Evolutionary conservation across 2,329 filamentous ascomycete genomes (phyloP).

Genomic region (Pyricularia sp.): DNA sequence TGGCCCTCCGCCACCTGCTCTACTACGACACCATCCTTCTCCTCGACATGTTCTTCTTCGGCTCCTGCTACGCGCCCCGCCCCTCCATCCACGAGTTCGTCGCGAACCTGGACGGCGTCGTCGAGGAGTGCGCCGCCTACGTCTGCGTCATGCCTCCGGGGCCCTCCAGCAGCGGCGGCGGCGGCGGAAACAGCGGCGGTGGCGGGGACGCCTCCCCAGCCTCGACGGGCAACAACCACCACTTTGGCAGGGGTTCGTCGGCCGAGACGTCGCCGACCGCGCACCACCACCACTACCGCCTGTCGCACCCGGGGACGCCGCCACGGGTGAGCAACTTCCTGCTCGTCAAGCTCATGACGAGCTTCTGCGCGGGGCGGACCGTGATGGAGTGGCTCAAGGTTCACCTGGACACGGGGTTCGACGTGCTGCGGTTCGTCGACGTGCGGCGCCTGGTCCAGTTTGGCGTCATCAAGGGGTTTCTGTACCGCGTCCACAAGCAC

Average conservation of each 20-base stretch:
- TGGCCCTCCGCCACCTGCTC: constrained; percentile 76
- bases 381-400: constrained; percentile 76
- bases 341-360: constrained; percentile 73
- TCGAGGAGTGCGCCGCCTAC: constrained; percentile 80
- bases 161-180: constrained; percentile 3
- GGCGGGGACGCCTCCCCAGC: neutral
- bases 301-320: constrained; percentile 7
- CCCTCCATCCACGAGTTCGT: constrained; percentile 70
- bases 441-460: constrained; percentile 88
- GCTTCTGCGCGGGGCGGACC: constrained; percentile 70
- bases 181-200: constrained; percentile 4
- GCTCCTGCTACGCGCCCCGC: constrained; percentile 75
- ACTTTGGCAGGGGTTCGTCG: neutral
- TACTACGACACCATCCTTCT: constrained; percentile 87
- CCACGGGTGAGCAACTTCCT: constrained; percentile 41
- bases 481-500: constrained; percentile 90
- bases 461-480: constrained; percentile 84
- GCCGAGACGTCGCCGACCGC: constrained; percentile 17
- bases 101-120: constrained; percentile 56
- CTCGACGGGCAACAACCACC: neutral
- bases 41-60: constrained; percentile 90
- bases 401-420: constrained; percentile 52
- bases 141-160: constrained; percentile 37
- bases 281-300: constrained; percentile 9
- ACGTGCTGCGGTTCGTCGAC: constrained; percentile 65